Conservation (phyloP, 176 grass and related monocot genomes). For the Otatea glauca region DNA sequence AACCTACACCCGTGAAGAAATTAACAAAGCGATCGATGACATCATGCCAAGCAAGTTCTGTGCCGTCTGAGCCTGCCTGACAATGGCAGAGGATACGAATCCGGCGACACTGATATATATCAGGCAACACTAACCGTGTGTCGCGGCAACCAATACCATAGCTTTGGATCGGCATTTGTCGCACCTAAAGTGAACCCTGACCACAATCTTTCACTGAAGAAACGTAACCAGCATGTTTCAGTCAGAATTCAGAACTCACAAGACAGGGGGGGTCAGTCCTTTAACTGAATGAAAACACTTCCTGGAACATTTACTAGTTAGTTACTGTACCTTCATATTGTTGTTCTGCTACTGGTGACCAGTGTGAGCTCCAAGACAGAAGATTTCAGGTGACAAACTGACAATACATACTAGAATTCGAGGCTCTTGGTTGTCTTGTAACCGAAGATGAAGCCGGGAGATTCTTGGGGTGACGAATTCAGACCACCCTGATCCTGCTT, state of each 20-base stretch:
- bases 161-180: constrained; percentile 62
- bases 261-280: too few species aligned
- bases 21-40: neutral
- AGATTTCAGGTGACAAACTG: neutral
- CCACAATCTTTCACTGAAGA: constrained; percentile 65
- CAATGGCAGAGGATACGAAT: neutral
- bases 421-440: neutral
- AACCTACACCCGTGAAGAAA: constrained; percentile 33
- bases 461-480: neutral
- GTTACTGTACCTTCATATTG: constrained; percentile 39
- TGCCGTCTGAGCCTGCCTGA: too few species aligned
- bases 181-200: constrained; percentile 66
- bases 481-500: neutral
- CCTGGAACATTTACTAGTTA: neutral
- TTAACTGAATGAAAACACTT: neutral
- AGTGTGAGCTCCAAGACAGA: neutral
- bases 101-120: too few species aligned
- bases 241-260: neutral
- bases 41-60: neutral
- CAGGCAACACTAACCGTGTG: constrained; percentile 31
- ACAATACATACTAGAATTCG: neutral
- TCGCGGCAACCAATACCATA: constrained; percentile 45
- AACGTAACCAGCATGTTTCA: neutral
- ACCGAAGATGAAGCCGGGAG: neutral
- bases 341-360: neutral